Evolutionary conservation across 75 land plant genomes (phyloP).

Genomic region (Sequoiadendron giganteum): DNA sequence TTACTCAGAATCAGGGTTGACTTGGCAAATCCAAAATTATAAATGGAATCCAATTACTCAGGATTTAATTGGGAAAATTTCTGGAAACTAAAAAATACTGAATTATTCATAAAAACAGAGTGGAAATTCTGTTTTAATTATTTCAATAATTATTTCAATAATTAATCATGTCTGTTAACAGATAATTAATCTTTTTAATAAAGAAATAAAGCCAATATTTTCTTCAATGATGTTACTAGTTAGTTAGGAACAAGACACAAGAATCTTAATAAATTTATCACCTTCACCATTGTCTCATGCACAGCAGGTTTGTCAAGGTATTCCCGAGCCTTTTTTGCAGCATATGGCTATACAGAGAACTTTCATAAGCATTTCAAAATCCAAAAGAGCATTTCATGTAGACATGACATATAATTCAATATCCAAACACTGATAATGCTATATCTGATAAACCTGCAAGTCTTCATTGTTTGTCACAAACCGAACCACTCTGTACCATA

Average conservation of each 20-base stretch:
- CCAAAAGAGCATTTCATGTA: constrained; percentile 3
- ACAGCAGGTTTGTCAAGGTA: constrained; percentile 95
- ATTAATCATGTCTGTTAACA: background rate
- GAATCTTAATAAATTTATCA: constrained; percentile 12
- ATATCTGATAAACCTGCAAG: constrained; percentile 62
- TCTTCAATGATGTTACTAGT: background rate
- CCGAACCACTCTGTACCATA: constrained; percentile 98
- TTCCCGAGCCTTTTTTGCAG: constrained; percentile 92
- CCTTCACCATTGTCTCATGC: constrained; percentile 99
- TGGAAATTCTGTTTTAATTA: too few relatives aligned
- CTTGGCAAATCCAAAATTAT: too few relatives aligned
- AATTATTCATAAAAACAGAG: too few relatives aligned
- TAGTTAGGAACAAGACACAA: background rate
- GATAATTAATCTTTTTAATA: background rate
- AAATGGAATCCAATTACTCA: too few relatives aligned
- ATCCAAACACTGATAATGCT: background rate
- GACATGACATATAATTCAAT: constrained; percentile 2
- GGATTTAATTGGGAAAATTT: too few relatives aligned
- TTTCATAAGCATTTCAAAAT: constrained; percentile 9
- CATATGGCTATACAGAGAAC: too few relatives aligned
- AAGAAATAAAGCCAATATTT: background rate
- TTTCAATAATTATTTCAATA: too few relatives aligned
- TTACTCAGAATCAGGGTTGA: too few relatives aligned
- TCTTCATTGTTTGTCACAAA: constrained; percentile 99
- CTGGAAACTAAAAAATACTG: too few relatives aligned